Evolutionary conservation across 2,329 filamentous ascomycete species (phyloP).

Genomic region (Anthostomella pinea): DNA sequence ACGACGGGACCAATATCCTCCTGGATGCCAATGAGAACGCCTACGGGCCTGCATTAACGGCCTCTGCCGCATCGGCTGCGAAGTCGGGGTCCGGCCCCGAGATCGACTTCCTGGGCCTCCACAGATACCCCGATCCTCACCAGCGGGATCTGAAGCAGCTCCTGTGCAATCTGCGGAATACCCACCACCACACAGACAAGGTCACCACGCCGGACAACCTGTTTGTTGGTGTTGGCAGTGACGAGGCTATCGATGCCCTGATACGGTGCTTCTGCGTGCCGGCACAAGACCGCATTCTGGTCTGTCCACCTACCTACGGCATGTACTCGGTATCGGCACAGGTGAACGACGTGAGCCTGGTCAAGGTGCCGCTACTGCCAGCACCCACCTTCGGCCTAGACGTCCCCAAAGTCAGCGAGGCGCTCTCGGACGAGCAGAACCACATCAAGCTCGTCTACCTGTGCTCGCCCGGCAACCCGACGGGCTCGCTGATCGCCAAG

Average conservation of each 20-base stretch:
- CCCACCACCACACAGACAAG: constrained; percentile 73
- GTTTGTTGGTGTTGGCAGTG: constrained; percentile 92
- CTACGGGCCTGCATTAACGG: constrained; percentile 74
- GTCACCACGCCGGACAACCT: constrained; percentile 75
- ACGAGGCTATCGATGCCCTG: constrained; percentile 94
- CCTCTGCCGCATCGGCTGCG: constrained; percentile 47
- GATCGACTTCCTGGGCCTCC: constrained; percentile 76
- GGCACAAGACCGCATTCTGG: constrained; percentile 83
- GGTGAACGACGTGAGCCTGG: constrained; percentile 85
- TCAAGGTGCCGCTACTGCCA: constrained; percentile 78
- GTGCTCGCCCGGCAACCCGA: constrained; percentile 94
- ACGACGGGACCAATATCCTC: constrained; percentile 92
- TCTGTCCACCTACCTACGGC: constrained; percentile 94
- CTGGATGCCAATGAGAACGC: constrained; percentile 98
- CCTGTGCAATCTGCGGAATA: constrained; percentile 85
- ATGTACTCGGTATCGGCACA: constrained; percentile 97
- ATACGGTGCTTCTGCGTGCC: constrained; percentile 91
- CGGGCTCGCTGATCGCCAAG: constrained; percentile 74
- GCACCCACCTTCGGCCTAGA: constrained; percentile 73
- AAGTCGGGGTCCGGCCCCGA: constrained; percentile 46
- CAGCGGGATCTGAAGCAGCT: constrained; percentile 81
- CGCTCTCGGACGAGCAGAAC: constrained; percentile 56
- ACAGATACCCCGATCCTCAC: constrained; percentile 96
- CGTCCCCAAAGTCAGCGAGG: constrained; percentile 62
- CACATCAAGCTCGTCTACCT: constrained; percentile 90